A percentile compares a stretch with the other conserved stretches of the same genome.
Conservation (phyloP, 1,139 yeast species). For the Candida sp. region DNA sequence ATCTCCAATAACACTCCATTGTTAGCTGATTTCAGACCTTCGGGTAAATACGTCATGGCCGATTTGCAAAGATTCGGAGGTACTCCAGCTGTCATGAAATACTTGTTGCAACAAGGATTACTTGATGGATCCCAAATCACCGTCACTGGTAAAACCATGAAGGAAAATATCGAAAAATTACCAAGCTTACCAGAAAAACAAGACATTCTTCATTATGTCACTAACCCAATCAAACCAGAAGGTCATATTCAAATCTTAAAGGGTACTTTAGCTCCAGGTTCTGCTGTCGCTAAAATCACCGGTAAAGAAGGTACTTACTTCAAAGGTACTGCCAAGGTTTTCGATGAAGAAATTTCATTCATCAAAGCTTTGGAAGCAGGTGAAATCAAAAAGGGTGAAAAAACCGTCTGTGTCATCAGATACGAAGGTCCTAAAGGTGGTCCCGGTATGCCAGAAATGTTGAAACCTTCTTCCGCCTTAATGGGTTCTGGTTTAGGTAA, state of each 20-base stretch:
- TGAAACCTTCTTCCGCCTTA: conserved; percentile 93
- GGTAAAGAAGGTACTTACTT: conserved; percentile 98
- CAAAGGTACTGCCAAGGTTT: conserved; percentile 89
- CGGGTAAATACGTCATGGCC: conserved; percentile 98
- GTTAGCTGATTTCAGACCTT: conserved; percentile 94
- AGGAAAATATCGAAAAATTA: conserved; percentile 67
- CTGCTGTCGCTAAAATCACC: conserved; percentile 96
- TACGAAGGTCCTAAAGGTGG: conserved; percentile 99
- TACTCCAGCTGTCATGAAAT: conserved; percentile 95
- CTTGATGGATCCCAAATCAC: conserved; percentile 80
- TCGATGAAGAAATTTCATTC: conserved; percentile 81
- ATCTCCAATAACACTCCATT: conserved; percentile 89
- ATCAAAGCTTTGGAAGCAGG: conserved; percentile 85
- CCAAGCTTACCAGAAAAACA: conserved; percentile 74
- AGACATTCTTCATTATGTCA: conserved; percentile 72
- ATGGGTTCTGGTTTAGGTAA: conserved; percentile 99
- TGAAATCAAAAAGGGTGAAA: conserved; percentile 95
- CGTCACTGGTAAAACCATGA: conserved; percentile 92
- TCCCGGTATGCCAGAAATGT: conserved; percentile 99
- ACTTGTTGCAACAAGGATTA: conserved; percentile 77
- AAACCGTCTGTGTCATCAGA: conserved; percentile 92
- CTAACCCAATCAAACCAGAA: conserved; percentile 80
- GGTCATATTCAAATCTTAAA: conserved; percentile 94
- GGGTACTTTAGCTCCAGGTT: conserved; percentile 96
- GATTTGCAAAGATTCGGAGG: conserved; percentile 89